Evolutionary conservation across 2,329 filamentous ascomycete species (phyloP).

Genomic region (Pseudogymnoascus verrucosus): DNA sequence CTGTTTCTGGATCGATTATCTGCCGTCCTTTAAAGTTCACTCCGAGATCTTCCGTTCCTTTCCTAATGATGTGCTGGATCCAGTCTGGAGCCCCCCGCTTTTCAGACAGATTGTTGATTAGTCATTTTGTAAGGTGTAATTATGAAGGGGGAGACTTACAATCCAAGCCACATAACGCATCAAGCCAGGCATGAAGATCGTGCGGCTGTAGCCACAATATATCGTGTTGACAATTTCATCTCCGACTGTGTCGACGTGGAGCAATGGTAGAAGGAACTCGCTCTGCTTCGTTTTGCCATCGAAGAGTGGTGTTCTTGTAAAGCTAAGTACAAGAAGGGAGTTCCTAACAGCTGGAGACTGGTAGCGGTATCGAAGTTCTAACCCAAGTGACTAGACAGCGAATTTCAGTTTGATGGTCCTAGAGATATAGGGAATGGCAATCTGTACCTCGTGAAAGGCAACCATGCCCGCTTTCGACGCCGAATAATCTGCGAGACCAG

Average conservation of each 20-base stretch:
- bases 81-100: no score
- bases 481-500: constrained; percentile 21
- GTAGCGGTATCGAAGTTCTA: constrained; percentile 14
- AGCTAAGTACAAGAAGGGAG: constrained; percentile 20
- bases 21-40: no score
- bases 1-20: no score
- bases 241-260: constrained; percentile 23
- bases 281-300: constrained; percentile 22
- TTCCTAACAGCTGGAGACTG: constrained; percentile 17
- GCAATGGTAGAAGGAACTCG: constrained; percentile 19
- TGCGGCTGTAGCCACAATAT: constrained; percentile 17
- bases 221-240: constrained; percentile 21
- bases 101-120: no score
- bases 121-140: no score
- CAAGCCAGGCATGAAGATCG: constrained; percentile 18
- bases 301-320: constrained; percentile 22
- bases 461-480: constrained; percentile 23
- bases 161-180: constrained; percentile 15
- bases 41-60: no score
- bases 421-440: neutral
- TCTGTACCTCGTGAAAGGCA: constrained; percentile 18
- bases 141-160: no score
- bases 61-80: no score
- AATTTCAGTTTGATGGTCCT: neutral
- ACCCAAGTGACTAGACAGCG: constrained; percentile 14